These are phyloP conservation scores for Silene uniflora DNA, from an alignment of 148 eudicot species.

Conservation along the genomic window DNA sequence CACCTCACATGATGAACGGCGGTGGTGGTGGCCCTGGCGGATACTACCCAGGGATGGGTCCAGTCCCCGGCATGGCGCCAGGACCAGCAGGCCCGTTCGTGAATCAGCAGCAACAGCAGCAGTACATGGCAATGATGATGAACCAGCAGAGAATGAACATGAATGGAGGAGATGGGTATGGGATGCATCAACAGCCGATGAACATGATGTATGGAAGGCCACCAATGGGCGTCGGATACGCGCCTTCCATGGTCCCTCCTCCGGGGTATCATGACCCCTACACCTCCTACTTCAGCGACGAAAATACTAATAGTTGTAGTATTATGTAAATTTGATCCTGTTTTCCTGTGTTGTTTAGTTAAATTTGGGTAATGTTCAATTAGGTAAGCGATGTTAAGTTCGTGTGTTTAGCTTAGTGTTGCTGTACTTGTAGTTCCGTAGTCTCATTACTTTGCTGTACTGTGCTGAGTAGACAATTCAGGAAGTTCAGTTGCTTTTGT, in stretches of 20 bases:
- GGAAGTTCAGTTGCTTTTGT: constrained; percentile 4
- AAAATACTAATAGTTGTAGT: constrained; percentile 73
- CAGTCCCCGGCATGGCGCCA: constrained; percentile 28
- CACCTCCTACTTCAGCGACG: constrained; percentile 77
- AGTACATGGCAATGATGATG: constrained; percentile 87
- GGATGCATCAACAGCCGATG: constrained; percentile 37
- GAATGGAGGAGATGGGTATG: constrained; percentile 36
- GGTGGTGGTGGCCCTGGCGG: constrained; percentile 7
- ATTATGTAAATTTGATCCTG: constrained; percentile 48
- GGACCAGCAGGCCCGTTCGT: constrained; percentile 40
- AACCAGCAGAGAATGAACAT: constrained; percentile 56
- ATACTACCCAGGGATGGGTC: constrained; percentile 50
- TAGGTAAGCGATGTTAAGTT: constrained; percentile 10
- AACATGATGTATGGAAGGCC: constrained; percentile 63
- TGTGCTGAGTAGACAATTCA: not conserved
- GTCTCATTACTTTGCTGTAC: not conserved
- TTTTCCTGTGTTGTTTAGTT: not conserved
- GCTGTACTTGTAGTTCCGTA: not conserved
- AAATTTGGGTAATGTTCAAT: constrained; percentile 2
- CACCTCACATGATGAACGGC: constrained; percentile 14
- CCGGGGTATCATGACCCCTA: constrained; percentile 47
- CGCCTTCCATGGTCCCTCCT: constrained; percentile 41
- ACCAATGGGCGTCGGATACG: constrained; percentile 45
- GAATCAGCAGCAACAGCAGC: constrained; percentile 40
- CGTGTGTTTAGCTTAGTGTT: constrained; percentile 10